A percentile compares a stretch with the other conserved stretches of the same genome.
Conservation (phyloP, 116 monocot genomes). For the Iris pallida region DNA sequence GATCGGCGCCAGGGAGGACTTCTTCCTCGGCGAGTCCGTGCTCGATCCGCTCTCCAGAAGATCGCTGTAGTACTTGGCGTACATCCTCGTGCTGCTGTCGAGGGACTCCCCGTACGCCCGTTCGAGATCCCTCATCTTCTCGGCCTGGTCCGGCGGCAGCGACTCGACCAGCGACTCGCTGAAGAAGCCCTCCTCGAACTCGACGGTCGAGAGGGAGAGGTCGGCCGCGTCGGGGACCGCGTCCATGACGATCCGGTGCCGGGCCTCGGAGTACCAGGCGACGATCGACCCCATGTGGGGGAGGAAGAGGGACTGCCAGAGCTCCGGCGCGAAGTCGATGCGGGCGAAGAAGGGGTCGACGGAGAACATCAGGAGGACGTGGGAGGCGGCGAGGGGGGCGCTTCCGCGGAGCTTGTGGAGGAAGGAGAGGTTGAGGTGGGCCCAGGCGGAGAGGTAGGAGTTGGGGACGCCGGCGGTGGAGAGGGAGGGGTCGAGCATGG, state of each 20-base stretch:
- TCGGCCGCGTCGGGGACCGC: slow-evolving; percentile 36
- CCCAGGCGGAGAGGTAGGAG: slow-evolving; percentile 58
- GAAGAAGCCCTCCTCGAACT: slow-evolving; percentile 29
- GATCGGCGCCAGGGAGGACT: slow-evolving; percentile 27
- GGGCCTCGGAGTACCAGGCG: slow-evolving; percentile 39
- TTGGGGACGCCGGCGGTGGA: slow-evolving; percentile 55
- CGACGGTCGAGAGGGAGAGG: slow-evolving; percentile 13
- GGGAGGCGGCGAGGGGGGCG: neutral
- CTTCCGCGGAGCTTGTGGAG: slow-evolving; percentile 18
- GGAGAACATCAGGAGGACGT: slow-evolving; percentile 34
- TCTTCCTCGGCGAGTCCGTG: neutral
- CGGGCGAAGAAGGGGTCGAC: slow-evolving; percentile 47
- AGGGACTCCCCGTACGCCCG: slow-evolving; percentile 31
- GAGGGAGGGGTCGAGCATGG: slow-evolving; percentile 36
- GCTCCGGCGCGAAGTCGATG: slow-evolving; percentile 49
- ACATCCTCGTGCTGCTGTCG: slow-evolving; percentile 34
- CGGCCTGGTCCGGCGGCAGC: slow-evolving; percentile 38
- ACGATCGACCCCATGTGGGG: slow-evolving; percentile 53
- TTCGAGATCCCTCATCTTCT: slow-evolving; percentile 34
- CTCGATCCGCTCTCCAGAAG: slow-evolving; percentile 9
- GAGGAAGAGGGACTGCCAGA: slow-evolving; percentile 47
- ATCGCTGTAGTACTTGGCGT: slow-evolving; percentile 42
- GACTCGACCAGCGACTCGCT: slow-evolving; percentile 29
- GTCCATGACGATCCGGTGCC: slow-evolving; percentile 31
- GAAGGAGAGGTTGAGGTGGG: slow-evolving; percentile 46